Conservation (phyloP, 2,329 filamentous ascomycete species). For the Boeremia lycopersici region DNA sequence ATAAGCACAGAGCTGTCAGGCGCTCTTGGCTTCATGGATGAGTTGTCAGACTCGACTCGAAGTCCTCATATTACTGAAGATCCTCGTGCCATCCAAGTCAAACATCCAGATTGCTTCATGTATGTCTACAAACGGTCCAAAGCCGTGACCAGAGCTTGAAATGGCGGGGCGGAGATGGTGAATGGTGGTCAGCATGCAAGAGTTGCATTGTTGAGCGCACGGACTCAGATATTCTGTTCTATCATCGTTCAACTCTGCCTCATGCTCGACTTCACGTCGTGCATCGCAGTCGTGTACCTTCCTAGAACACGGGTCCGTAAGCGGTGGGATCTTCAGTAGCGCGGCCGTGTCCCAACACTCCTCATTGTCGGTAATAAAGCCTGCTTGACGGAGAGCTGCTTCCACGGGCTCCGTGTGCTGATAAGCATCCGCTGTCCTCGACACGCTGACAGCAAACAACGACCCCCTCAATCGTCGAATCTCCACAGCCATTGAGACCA, state of each 20-base stretch:
- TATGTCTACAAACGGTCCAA: too few relatives aligned
- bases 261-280: neutral
- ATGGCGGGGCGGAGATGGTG: neutral
- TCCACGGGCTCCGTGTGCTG: slow-evolving; percentile 1
- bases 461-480: slow-evolving; percentile 3
- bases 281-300: neutral
- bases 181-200: neutral
- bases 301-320: neutral
- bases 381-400: slow-evolving; percentile 1
- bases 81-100: neutral
- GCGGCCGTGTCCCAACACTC: neutral
- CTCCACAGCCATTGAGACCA: slow-evolving; percentile 13
- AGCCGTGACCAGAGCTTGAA: neutral
- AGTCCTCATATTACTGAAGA: neutral
- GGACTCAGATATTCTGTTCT: neutral
- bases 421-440: neutral
- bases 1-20: slow-evolving; percentile 2
- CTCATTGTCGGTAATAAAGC: slow-evolving; percentile 5
- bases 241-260: neutral
- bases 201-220: slow-evolving; percentile 1
- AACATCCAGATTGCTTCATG: too few relatives aligned
- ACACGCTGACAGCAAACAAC: slow-evolving; percentile 11
- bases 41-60: neutral
- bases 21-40: slow-evolving; percentile 2
- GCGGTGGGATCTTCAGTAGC: neutral